A percentile compares a stretch with the other conserved stretches of the same genome.
These are phyloP conservation scores for Lantana camara DNA, from an alignment of 257 asterid species.

Conservation along the genomic window DNA sequence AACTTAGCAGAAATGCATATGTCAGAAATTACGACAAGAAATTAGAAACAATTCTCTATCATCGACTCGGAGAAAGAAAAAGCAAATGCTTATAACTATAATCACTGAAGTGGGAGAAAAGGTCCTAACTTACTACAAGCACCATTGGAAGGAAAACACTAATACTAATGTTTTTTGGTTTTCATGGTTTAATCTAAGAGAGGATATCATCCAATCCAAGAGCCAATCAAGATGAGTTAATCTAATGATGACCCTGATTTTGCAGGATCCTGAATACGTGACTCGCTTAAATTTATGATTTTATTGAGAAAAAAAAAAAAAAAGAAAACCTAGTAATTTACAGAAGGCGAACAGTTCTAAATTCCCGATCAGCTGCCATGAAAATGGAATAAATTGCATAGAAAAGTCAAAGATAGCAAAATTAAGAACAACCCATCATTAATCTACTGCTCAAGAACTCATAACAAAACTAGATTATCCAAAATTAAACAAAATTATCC, in stretches of 20 bases:
- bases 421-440: background rate
- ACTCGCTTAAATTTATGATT: background rate
- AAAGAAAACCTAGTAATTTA: background rate
- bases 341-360: background rate
- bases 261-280: background rate
- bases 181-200: background rate
- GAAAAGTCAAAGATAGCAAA: background rate
- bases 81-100: background rate
- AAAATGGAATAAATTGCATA: too few species aligned
- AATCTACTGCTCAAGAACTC: constrained; percentile 17
- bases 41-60: background rate
- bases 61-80: background rate
- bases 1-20: too few species aligned
- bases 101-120: background rate
- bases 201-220: background rate
- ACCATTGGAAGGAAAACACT: background rate
- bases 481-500: constrained; percentile 7
- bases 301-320: background rate
- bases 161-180: background rate
- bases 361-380: background rate
- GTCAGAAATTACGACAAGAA: too few species aligned
- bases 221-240: background rate
- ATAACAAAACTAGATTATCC: background rate
- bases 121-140: background rate
- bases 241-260: background rate